Evolutionary conservation across 1,284 basidiomycete species (phyloP), one percentile per base, ranked within the genome.

Genomic region (Leccinum solheimii): DNA sequence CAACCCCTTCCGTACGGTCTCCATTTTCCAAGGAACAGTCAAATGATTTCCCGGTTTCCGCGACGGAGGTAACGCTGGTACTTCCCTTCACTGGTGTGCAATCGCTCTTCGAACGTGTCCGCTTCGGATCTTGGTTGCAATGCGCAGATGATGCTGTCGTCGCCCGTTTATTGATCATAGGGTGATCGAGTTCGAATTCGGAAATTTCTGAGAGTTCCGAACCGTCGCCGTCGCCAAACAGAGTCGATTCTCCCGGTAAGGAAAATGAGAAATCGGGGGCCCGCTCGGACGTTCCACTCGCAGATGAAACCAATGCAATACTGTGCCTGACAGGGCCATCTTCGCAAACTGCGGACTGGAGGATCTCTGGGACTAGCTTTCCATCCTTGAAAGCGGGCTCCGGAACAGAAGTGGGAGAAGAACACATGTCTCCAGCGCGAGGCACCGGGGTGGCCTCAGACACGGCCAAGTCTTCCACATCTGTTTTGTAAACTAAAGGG

Each of bases 161-260:
- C 27, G 8, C 14, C 34, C 21, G 52, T n/a, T 56, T 55, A 30
- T 40, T 43, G 30, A 55, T 5, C 5, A 9, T 5, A 19, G 49
- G 50, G 13, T 34, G 16, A 43, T 72, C 60, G 11, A 53, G 27
- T 59, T 66, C 70, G 21, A 66, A 66, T 9, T 75, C 66, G 1
- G 73, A 72, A 49, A 73, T 66, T 27, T 76, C 72, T 3, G 76
- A 76, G 19, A 73, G 64, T 45, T 69, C 67, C 43, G n/a, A 19
- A 5, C 8, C 40, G 10, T 70, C 63, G 48, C 36, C 19, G 50
- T 56, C 58, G 21, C 55, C 59, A 23, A 57, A 55, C 21, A 30
- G 36, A 2, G 55, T 59, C 21, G 43, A 62, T 34, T 66, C 56
- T 10, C 48, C 49, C 1, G 30, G 56, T 36, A 45, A 30, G 30